Percentiles rank a stretch among this genome's conserved stretches.
Conservation (phyloP, 1,139 yeast genomes). For the Saccharomyces uvarum region DNA sequence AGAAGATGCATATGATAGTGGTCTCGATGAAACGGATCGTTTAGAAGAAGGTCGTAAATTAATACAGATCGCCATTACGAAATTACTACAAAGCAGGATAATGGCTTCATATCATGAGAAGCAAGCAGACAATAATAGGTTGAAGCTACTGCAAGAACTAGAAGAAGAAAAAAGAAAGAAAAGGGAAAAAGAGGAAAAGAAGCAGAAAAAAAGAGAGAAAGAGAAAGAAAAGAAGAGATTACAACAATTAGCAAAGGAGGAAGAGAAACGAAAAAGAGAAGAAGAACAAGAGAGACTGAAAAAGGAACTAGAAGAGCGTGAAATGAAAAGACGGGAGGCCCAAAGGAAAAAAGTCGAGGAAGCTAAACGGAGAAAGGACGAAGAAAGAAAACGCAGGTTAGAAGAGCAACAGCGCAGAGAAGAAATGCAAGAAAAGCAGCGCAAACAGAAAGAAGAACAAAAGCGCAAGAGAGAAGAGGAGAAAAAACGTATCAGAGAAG, state of each 20-base stretch:
- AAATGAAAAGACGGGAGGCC: slow-evolving; percentile 40
- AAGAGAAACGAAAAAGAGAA: slow-evolving; percentile 33
- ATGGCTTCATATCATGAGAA: slow-evolving; percentile 71
- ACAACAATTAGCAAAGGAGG: slow-evolving; percentile 65
- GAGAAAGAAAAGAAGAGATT: slow-evolving; percentile 73
- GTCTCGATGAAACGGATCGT: slow-evolving; percentile 49
- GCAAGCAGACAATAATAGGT: slow-evolving; percentile 71
- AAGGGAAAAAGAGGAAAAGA: slow-evolving; percentile 68
- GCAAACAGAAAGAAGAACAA: slow-evolving; percentile 35
- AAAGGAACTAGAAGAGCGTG: slow-evolving; percentile 39
- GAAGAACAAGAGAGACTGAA: slow-evolving; percentile 38
- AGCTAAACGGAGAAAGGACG: slow-evolving; percentile 34
- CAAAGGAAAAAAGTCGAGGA: slow-evolving; percentile 33
- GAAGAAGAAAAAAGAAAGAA: slow-evolving; percentile 73
- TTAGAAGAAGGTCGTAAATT: slow-evolving; percentile 70
- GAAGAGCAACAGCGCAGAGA: slow-evolving; percentile 38
- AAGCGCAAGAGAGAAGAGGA: slow-evolving; percentile 37
- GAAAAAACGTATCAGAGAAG: slow-evolving; percentile 38
- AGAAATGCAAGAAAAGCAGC: slow-evolving; percentile 36
- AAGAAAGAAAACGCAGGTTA: slow-evolving; percentile 38
- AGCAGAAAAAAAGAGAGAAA: slow-evolving; percentile 66
- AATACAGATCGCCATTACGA: slow-evolving; percentile 68
- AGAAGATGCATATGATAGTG: slow-evolving; percentile 35
- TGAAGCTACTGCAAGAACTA: slow-evolving; percentile 65
- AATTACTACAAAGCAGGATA: slow-evolving; percentile 63